Base-by-base conservation (phyloP, 1,284 basidiomycete genomes). In the Crucibulum parvulum region DNA sequence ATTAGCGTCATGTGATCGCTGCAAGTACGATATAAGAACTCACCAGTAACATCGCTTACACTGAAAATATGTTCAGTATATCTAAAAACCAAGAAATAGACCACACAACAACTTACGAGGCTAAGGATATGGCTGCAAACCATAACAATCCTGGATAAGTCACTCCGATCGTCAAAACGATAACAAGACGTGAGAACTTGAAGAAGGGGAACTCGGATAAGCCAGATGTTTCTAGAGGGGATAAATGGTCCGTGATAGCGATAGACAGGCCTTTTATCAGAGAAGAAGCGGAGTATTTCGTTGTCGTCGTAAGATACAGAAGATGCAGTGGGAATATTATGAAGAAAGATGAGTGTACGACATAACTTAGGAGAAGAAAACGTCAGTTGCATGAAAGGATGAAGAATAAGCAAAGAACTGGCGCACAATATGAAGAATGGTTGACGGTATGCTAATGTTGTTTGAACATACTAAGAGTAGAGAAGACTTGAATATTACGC, bases 341-440 rank as follows among this genome's bases (percentile, higher is more conserved):
- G 9, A 78, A 68, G 69, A 94, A 87, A 3, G 85, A 81, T 2
- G 90, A 90, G 71, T 94, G 93, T 6, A 91, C 91, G 62, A 90
- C 71, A 71, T 92, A 94, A 72, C 91, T 93, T 63, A n/a, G 62
- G 37, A 37, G 31, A 47, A 46, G 31, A 31, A 39, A 50, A 34
- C 13, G 50, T 55, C 34, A n/a, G 43, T 9, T 16, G 8, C 47
- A 16, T 47, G 24, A 37, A 54, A 31, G 13, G 35, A 43, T 35
- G 47, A 46, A 31, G 24, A 24, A 24, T 24, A 24, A 24, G 24
- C 24, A 4, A 24, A 24, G 24, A 24, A 24, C 24, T 24, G 24
- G 15, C 24, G 18, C 67, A 93, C 91, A 94, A 91, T 63, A 93
- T 76, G 64, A 94, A 87, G 78, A 87, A 94, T 1, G 93, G 91